Conservation (phyloP, 306 rosid species). For the Casuarina cunninghamiana region DNA sequence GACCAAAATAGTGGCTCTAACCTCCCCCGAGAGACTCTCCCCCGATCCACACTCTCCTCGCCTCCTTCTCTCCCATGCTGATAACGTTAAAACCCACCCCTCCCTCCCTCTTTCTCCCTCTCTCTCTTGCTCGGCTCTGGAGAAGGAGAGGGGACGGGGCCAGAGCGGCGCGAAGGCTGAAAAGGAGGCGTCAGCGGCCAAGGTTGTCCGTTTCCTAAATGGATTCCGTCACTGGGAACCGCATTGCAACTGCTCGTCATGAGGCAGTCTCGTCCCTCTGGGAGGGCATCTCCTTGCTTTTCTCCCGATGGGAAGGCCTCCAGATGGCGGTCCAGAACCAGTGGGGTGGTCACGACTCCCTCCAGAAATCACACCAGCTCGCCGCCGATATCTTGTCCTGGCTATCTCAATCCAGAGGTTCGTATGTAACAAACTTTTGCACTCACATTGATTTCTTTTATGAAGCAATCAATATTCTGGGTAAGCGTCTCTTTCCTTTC, state of each 20-base stretch:
- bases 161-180: neutral
- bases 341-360: constrained; percentile 78
- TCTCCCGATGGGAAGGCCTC: constrained; percentile 71
- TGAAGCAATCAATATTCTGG: neutral
- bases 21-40: constrained; percentile 11
- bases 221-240: constrained; percentile 29
- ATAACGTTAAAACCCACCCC: neutral
- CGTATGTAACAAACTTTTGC: neutral
- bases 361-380: constrained; percentile 59
- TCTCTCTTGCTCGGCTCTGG: constrained; percentile 21
- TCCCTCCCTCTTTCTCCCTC: neutral
- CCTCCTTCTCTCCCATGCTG: neutral
- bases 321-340: constrained; percentile 68
- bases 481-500: neutral
- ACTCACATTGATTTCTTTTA: neutral
- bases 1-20: neutral
- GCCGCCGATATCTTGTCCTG: constrained; percentile 48
- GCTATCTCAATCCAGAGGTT: constrained; percentile 63
- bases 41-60: constrained; percentile 7
- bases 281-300: constrained; percentile 44
- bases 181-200: constrained; percentile 4
- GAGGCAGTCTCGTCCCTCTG: constrained; percentile 22
- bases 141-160: neutral
- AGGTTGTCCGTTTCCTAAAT: neutral
- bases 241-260: neutral